phyloP scores from a whole-genome alignment of 257 asterid species.

The Coffea canephora region DNA sequence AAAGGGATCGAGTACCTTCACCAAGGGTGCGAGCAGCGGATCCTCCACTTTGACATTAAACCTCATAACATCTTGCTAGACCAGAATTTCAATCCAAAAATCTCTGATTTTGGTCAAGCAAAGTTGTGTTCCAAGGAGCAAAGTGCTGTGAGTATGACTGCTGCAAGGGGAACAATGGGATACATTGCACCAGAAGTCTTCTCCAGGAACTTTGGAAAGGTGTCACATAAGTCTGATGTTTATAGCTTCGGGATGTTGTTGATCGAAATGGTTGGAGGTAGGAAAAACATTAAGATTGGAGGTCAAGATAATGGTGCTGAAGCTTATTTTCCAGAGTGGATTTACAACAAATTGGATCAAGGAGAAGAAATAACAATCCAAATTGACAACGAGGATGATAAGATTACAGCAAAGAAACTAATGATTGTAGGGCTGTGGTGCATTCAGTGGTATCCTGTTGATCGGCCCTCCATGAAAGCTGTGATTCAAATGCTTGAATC shows the following conservation, averaged over 20 bases:
- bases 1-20: constrained; percentile 35
- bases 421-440: constrained; percentile 31
- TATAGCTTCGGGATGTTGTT: constrained; percentile 34
- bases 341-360: constrained; percentile 22
- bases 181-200: constrained; percentile 40
- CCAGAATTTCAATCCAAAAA: background rate
- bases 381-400: constrained; percentile 15
- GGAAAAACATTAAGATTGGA: constrained; percentile 28
- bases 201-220: constrained; percentile 33
- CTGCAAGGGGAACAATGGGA: constrained; percentile 26
- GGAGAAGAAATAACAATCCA: constrained; percentile 18
- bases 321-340: constrained; percentile 32
- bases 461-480: constrained; percentile 31
- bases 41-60: constrained; percentile 21
- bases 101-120: too few relatives aligned
- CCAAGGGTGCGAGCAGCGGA: constrained; percentile 23
- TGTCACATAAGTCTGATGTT: constrained; percentile 34
- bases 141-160: too few relatives aligned
- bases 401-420: constrained; percentile 19
- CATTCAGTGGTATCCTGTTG: constrained; percentile 33
- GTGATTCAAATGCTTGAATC: constrained; percentile 42
- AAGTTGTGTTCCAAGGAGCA: background rate
- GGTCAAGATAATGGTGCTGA: background rate
- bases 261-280: constrained; percentile 44
- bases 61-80: constrained; percentile 29